Conservation (phyloP, 2,329 filamentous ascomycete genomes). For the Apiospora hydei region DNA sequence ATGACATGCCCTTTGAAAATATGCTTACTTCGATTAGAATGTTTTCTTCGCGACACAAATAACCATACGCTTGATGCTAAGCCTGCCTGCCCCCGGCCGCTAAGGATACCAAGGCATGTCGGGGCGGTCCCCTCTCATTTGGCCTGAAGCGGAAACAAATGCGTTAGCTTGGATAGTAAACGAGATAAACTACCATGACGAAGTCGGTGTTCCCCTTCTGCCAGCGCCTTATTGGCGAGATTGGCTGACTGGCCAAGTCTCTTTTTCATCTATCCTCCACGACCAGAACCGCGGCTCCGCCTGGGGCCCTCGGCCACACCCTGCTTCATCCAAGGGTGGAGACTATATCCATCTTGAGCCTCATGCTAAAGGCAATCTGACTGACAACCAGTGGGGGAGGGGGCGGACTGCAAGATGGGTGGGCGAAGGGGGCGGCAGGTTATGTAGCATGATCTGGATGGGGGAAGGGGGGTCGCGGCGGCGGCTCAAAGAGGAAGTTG, state of each 20-base stretch:
- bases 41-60: no score
- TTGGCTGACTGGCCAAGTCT: not conserved
- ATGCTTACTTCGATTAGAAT: not conserved
- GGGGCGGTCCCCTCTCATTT: not conserved
- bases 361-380: constrained; percentile 9
- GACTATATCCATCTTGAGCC: not conserved
- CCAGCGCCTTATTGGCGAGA: not conserved
- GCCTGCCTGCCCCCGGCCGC: no score
- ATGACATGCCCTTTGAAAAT: not conserved
- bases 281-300: not conserved
- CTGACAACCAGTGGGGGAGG: not conserved
- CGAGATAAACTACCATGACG: not conserved
- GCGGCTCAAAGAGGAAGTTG: constrained; percentile 4
- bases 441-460: not conserved
- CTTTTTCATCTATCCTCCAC: constrained; percentile 11
- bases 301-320: constrained; percentile 11
- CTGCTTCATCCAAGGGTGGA: constrained; percentile 3
- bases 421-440: not conserved
- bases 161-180: not conserved
- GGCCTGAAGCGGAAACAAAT: not conserved
- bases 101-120: not conserved
- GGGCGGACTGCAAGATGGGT: not conserved
- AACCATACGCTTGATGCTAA: not conserved
- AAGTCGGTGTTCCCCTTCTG: not conserved
- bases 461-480: not conserved